Evolutionary conservation across 208 protist species (phyloP).

Genomic region (Acanthamoeba sp.): DNA sequence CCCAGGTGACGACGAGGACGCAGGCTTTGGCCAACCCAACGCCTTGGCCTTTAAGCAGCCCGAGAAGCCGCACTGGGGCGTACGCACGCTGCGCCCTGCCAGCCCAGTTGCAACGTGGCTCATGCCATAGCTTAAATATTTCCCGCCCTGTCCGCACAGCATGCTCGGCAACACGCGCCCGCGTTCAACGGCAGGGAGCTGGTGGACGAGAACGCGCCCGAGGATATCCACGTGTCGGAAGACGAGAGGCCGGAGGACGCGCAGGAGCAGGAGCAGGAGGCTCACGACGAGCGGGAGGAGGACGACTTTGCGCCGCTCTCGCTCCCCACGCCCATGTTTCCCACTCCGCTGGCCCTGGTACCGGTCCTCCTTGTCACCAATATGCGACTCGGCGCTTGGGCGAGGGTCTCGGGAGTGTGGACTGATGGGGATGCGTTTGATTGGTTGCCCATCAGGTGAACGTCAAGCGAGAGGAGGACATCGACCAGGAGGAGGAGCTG

Average conservation of each 20-base stretch:
- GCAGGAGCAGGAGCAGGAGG: not conserved
- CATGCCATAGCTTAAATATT: no score
- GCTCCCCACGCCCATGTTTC: constrained; percentile 51
- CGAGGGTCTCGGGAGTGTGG: no score
- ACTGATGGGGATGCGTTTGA: no score
- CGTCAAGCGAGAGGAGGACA: constrained; percentile 23
- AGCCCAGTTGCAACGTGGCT: no score
- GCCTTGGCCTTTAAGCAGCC: not conserved
- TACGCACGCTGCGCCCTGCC: not conserved
- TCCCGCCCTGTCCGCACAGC: not conserved
- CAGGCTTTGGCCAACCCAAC: not conserved
- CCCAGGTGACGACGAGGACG: constrained; percentile 19
- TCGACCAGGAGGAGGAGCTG: not conserved
- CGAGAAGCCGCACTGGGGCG: not conserved
- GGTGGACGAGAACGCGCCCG: not conserved
- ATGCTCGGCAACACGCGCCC: not conserved
- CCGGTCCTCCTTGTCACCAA: not conserved
- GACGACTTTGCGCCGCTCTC: constrained; percentile 29
- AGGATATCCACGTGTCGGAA: constrained; percentile 1
- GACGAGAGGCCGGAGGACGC: not conserved
- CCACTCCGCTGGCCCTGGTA: not conserved
- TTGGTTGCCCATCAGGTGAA: not conserved
- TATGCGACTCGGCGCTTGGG: no score
- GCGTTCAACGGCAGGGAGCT: not conserved
- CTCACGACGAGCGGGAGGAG: not conserved